Percentiles rank a stretch among this genome's conserved stretches.
phyloP scores from a whole-genome alignment of 1,284 basidiomycete species.

The Apiotrichum gamsii region DNA sequence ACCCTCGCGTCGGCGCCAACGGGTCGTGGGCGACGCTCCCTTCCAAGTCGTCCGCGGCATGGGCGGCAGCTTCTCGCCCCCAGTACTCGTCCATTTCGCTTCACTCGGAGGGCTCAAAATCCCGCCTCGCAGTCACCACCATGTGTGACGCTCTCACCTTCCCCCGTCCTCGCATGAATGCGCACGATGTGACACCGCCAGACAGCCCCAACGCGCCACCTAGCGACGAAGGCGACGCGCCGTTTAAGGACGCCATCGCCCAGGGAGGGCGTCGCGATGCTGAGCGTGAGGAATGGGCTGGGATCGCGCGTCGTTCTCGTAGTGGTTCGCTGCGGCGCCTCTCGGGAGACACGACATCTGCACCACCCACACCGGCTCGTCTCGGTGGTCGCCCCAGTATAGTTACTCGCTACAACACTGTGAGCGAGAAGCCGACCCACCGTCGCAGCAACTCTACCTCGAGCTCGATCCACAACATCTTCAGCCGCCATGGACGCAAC shows the following conservation, averaged over 20 bases:
- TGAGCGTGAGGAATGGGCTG: slow-evolving; percentile 20
- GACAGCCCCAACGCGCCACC: slow-evolving; percentile 15
- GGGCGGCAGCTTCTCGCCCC: neutral
- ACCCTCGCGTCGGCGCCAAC: slow-evolving; percentile 12
- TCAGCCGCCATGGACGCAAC: neutral
- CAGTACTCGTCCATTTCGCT: slow-evolving; percentile 6
- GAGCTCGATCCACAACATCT: slow-evolving; percentile 9
- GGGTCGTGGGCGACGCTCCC: neutral
- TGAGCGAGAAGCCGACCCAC: neutral
- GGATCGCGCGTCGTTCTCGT: neutral
- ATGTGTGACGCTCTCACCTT: slow-evolving; percentile 39
- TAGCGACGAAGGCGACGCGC: neutral
- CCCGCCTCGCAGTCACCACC: slow-evolving; percentile 16
- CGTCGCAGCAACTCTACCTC: slow-evolving; percentile 6
- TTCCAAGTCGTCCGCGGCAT: neutral
- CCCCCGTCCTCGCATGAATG: slow-evolving; percentile 33
- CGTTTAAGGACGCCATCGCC: slow-evolving; percentile 6
- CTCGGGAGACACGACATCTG: too few relatives aligned
- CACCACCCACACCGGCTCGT: too few relatives aligned
- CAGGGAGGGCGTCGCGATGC: slow-evolving; percentile 10
- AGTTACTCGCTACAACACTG: neutral
- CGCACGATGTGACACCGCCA: slow-evolving; percentile 38
- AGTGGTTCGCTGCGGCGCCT: slow-evolving; percentile 3
- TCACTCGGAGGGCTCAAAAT: slow-evolving; percentile 16
- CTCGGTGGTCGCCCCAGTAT: too few relatives aligned